phyloP scores from a whole-genome alignment of 2,329 filamentous ascomycete genomes.

The Fusarium floridanum region DNA sequence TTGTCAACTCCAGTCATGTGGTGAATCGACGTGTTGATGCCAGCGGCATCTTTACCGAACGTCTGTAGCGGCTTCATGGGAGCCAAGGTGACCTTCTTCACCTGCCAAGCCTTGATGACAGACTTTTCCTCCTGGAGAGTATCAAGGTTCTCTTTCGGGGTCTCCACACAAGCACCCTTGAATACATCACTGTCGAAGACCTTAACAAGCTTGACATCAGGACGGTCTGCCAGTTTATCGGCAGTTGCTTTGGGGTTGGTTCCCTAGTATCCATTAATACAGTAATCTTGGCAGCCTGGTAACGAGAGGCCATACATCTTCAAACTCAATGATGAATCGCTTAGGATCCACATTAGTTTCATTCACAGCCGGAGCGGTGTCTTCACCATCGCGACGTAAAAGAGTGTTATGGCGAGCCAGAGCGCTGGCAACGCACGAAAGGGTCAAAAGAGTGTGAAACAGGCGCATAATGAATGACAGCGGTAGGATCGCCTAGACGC shows the following conservation, averaged over 20 bases:
- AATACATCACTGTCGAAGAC: constrained; percentile 1
- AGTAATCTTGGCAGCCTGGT: not conserved
- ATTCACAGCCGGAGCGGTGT: not conserved
- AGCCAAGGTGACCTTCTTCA: not conserved
- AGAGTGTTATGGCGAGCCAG: not conserved
- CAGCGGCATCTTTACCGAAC: not conserved
- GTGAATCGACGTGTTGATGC: not conserved
- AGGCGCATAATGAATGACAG: constrained; percentile 1
- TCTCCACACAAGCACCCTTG: not conserved
- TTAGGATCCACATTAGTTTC: constrained; percentile 1
- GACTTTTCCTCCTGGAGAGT: not conserved
- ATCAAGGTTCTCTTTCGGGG: not conserved
- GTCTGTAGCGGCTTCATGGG: not conserved
- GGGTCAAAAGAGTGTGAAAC: not conserved
- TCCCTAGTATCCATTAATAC: not conserved
- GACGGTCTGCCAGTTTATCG: not conserved
- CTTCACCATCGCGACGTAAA: not conserved
- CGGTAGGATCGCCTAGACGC: not conserved
- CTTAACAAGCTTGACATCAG: not conserved
- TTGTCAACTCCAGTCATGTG: constrained; percentile 5
- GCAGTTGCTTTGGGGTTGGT: not conserved
- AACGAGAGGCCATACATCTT: not conserved
- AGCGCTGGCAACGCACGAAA: not conserved
- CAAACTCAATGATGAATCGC: not conserved
- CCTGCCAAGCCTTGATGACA: constrained; percentile 3